Evolutionary conservation across 768 basidiomycete genomes (phyloP), one percentile per base, ranked within the genome.

Genomic region (Boletus huronensis): DNA sequence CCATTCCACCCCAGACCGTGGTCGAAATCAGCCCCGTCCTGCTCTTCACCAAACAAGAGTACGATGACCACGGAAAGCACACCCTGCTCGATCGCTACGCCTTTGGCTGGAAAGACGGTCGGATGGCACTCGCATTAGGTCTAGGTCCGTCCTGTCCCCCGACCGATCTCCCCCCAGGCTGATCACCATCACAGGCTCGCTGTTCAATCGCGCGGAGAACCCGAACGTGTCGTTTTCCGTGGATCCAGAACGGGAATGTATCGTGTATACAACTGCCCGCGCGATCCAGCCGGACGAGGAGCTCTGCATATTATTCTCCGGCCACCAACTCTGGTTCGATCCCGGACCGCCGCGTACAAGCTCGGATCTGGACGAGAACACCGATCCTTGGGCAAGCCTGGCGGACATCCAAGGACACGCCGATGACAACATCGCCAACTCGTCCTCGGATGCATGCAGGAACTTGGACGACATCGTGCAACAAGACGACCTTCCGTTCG

Each of bases 11-110:
- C 11, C 76, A 81, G 13, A 86, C 87, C 0, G 60, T 88, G n/a
- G 67, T 98, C 56, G 95, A 97, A 69, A 81, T 85, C 60, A 88
- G 88, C 58, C 94, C 95, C 2, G 90, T 92, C 19, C 73, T 96
- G n/a, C 74, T 96, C 11, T 82, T 95, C 63, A 68, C 74, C 5
- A 77, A 79, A 52, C 76, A 82, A 25, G 91, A 94, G 71, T 94
- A 93, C 61, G 75, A 80, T 42, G 64, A 68, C 5, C 79, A 90
- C 70, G 82, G 84, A 61, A 73, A 68, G 59, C 68, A 85, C 58
- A 92, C 88, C 0, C 67, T 85, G 0, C 72, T 92, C 10, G 84
- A 92, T 61, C 82, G 85, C 41, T 90, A 91, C 63, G 81, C 88
- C 0, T 92, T 90, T 64, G 82, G 77, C 26, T 94, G 89, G 87